Conservation (phyloP, 2,329 filamentous ascomycete genomes). For the Mollisiaceae sp. region DNA sequence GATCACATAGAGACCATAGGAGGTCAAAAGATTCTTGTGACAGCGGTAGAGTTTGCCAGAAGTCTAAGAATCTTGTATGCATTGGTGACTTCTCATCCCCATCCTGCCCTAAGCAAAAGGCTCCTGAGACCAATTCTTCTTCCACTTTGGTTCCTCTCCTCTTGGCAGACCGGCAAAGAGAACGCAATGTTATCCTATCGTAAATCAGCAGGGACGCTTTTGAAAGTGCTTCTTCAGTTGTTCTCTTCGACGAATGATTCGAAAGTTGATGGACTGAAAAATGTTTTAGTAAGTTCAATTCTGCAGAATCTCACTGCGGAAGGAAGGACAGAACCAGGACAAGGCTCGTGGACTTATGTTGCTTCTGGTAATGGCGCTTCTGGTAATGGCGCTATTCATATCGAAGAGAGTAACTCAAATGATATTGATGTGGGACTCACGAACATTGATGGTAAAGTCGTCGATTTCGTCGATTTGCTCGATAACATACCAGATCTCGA, state of each 20-base stretch:
- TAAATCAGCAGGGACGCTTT: slow-evolving; percentile 53
- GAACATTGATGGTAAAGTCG: slow-evolving; percentile 48
- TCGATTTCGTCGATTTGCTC: slow-evolving; percentile 56
- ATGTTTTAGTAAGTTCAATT: slow-evolving; percentile 48
- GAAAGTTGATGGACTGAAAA: slow-evolving; percentile 37
- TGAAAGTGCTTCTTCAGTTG: slow-evolving; percentile 63
- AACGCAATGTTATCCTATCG: slow-evolving; percentile 45
- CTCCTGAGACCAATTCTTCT: slow-evolving; percentile 63
- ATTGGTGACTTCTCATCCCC: slow-evolving; percentile 67
- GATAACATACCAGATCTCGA: slow-evolving; percentile 43
- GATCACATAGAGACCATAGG: slow-evolving; percentile 31
- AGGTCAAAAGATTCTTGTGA: slow-evolving; percentile 43
- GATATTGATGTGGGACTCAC: slow-evolving; percentile 23
- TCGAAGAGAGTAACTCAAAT: slow-evolving; percentile 42
- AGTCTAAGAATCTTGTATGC: slow-evolving; percentile 61
- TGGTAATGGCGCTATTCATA: slow-evolving; percentile 56
- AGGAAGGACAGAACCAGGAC: slow-evolving; percentile 47
- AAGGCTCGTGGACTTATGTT: slow-evolving; percentile 59
- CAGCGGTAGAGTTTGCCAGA: slow-evolving; percentile 51
- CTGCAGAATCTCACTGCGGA: slow-evolving; percentile 60
- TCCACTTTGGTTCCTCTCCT: slow-evolving; percentile 67
- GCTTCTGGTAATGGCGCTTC: slow-evolving; percentile 49
- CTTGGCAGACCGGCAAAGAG: slow-evolving; percentile 47
- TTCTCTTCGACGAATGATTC: slow-evolving; percentile 45
- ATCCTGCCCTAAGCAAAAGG: slow-evolving; percentile 67